These are phyloP conservation scores for Rhazya stricta DNA, from an alignment of 257 asterid species.

Conservation along the genomic window DNA sequence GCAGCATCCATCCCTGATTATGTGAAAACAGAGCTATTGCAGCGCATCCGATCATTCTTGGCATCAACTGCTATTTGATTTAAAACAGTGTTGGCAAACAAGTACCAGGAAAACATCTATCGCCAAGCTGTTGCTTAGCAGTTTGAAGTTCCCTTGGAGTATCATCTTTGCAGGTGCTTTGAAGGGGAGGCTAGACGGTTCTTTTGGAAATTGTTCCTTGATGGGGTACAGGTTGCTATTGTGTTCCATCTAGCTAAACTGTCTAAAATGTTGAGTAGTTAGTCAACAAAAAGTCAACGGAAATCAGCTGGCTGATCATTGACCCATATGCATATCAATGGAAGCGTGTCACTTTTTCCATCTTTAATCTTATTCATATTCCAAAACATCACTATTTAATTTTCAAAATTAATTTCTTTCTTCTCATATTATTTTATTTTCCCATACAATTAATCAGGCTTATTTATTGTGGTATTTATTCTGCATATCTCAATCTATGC, in stretches of 20 bases:
- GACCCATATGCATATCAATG: not conserved
- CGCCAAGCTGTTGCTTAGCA: conserved; percentile 1
- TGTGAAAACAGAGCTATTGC: conserved; percentile 69
- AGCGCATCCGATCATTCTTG: conserved; percentile 54
- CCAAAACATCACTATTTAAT: too few relatives aligned
- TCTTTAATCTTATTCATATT: too few relatives aligned
- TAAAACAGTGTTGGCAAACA: not conserved
- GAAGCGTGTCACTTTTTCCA: too few relatives aligned
- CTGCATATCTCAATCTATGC: too few relatives aligned
- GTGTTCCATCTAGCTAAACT: not conserved
- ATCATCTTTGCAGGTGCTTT: not conserved
- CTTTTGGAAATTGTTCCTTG: not conserved
- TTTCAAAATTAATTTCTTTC: too few relatives aligned
- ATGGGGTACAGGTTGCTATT: not conserved
- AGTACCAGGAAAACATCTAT: not conserved
- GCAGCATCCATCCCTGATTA: conserved; percentile 73
- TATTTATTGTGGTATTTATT: too few relatives aligned
- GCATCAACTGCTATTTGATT: conserved; percentile 45
- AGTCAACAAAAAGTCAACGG: not conserved
- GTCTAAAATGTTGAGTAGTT: not conserved
- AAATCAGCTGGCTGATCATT: not conserved
- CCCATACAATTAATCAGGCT: too few relatives aligned
- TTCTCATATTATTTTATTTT: too few relatives aligned
- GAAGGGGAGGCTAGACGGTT: not conserved
- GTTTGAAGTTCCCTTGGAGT: not conserved